Evolutionary conservation across 2,329 filamentous ascomycete genomes (phyloP).

Genomic region (Tolypocladium cylindrosporum): DNA sequence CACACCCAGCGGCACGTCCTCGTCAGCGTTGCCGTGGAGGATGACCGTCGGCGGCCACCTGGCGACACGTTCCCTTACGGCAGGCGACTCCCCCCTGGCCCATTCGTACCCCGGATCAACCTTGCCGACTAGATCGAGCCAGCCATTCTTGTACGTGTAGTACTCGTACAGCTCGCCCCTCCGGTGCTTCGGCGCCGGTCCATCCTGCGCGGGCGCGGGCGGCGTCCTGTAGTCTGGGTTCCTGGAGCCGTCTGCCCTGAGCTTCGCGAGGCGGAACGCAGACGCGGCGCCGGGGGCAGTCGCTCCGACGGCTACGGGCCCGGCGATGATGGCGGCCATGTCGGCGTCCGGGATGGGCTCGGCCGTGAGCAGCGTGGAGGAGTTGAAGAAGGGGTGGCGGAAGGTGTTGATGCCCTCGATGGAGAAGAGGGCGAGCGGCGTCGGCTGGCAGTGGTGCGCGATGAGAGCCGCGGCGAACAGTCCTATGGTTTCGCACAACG

Average conservation of each 20-base stretch:
- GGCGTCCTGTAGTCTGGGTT: conserved; percentile 11
- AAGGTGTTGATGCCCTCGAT: conserved; percentile 26
- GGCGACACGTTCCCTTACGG: conserved; percentile 4
- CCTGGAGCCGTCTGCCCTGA: conserved; percentile 16
- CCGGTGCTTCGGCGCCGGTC: neutral
- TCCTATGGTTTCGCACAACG: conserved; percentile 8
- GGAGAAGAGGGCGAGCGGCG: conserved; percentile 21
- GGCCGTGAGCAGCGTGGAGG: conserved; percentile 16
- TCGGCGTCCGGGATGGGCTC: conserved; percentile 15
- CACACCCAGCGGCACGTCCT: conserved; percentile 16
- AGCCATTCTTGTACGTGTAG: conserved; percentile 20
- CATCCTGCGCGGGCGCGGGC: neutral
- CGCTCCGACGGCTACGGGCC: conserved; percentile 14
- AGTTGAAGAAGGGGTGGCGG: conserved; percentile 24
- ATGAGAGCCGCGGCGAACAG: conserved; percentile 20
- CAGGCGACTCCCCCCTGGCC: conserved; percentile 7
- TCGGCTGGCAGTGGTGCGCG: conserved; percentile 17
- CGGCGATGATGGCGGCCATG: conserved; percentile 12
- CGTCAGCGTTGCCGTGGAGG: conserved; percentile 20
- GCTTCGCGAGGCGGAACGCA: conserved; percentile 15
- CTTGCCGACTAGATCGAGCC: conserved; percentile 13
- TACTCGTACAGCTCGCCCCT: conserved; percentile 21
- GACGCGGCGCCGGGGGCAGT: conserved; percentile 5
- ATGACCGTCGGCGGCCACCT: conserved; percentile 24
- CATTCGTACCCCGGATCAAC: conserved; percentile 22